Conservation (phyloP, 2,329 filamentous ascomycete genomes). For the Aspergillus unguis region DNA sequence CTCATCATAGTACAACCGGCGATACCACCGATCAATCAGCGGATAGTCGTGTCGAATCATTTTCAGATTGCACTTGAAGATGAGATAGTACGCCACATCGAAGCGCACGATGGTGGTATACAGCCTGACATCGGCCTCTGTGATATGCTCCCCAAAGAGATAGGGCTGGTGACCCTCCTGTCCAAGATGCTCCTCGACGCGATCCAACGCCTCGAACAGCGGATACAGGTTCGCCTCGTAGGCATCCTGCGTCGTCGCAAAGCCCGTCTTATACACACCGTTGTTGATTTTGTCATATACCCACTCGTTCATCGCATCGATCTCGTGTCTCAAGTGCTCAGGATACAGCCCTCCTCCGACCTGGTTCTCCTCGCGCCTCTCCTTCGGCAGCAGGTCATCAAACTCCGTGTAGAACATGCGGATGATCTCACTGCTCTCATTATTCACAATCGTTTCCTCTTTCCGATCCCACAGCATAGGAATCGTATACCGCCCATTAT, state of each 20-base stretch:
- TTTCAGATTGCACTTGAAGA: slow-evolving; percentile 71
- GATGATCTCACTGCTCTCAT: slow-evolving; percentile 84
- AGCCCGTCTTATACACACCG: slow-evolving; percentile 62
- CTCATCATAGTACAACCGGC: slow-evolving; percentile 48
- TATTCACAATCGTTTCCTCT: slow-evolving; percentile 72
- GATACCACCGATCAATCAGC: slow-evolving; percentile 45
- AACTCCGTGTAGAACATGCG: slow-evolving; percentile 78
- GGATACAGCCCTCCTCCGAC: slow-evolving; percentile 63
- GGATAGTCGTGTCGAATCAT: slow-evolving; percentile 62
- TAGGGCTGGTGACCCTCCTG: slow-evolving; percentile 55
- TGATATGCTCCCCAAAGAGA: slow-evolving; percentile 68
- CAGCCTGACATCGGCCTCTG: slow-evolving; percentile 74
- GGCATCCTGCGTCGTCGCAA: slow-evolving; percentile 71
- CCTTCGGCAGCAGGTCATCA: slow-evolving; percentile 59
- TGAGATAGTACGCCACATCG: slow-evolving; percentile 71
- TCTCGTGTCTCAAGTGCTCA: slow-evolving; percentile 55
- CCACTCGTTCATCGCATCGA: slow-evolving; percentile 74
- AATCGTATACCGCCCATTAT: slow-evolving; percentile 73
- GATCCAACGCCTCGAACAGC: slow-evolving; percentile 71
- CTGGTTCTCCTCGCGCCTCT: slow-evolving; percentile 54
- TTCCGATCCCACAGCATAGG: slow-evolving; percentile 79
- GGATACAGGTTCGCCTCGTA: slow-evolving; percentile 68
- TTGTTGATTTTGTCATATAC: slow-evolving; percentile 63
- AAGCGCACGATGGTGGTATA: slow-evolving; percentile 66
- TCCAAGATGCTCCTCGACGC: slow-evolving; percentile 65